phyloP scores from a whole-genome alignment of 305 asterid species.

The Fraxinus platypoda region DNA sequence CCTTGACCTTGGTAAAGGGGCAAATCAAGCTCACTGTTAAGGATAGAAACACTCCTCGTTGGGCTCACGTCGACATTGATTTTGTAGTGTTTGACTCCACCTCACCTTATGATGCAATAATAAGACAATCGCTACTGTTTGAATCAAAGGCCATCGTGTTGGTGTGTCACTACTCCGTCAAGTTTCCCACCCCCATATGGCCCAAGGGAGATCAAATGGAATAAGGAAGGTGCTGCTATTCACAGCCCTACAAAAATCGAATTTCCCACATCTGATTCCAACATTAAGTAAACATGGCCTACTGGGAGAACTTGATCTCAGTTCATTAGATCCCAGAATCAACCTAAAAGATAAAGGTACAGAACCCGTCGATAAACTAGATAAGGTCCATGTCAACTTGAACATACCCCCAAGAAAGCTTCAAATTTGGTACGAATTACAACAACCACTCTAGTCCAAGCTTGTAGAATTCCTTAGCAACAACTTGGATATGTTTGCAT shows the following conservation, averaged over 20 bases:
- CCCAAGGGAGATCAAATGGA: neutral
- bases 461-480: neutral
- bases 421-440: neutral
- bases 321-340: neutral
- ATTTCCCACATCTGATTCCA: neutral
- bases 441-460: too few species aligned
- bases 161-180: too few species aligned
- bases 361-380: neutral
- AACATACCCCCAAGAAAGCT: neutral
- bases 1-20: neutral
- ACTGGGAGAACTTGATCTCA: neutral
- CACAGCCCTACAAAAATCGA: neutral
- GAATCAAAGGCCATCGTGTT: too few species aligned
- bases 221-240: neutral
- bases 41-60: accelerated
- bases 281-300: neutral
- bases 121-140: too few species aligned
- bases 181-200: too few species aligned
- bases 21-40: neutral
- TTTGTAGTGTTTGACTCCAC: too few species aligned
- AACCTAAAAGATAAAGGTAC: too few species aligned
- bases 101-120: too few species aligned
- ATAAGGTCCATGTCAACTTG: too few species aligned
- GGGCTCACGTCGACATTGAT: neutral
- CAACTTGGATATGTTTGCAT: neutral